Conservation (phyloP, 2,329 filamentous ascomycete genomes). For the Domatiomyces catenatus region DNA sequence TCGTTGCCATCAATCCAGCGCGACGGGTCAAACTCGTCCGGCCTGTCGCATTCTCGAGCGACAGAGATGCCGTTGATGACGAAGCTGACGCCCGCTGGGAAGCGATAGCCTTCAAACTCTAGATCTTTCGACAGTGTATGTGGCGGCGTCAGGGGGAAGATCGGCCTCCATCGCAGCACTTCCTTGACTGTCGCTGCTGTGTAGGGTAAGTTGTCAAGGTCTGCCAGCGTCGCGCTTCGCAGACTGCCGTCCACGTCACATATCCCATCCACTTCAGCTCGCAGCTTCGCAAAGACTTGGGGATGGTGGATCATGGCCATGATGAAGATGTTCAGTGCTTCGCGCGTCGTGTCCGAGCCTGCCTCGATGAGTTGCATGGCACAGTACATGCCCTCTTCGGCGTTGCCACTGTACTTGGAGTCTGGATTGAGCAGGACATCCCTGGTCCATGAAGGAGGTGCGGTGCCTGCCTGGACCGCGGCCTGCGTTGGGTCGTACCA, state of each 20-base stretch:
- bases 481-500: constrained; percentile 24
- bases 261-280: constrained; percentile 13
- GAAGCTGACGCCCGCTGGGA: constrained; percentile 21
- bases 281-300: constrained; percentile 15
- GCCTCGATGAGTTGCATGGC: constrained; percentile 28
- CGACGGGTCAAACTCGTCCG: constrained; percentile 22
- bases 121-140: constrained; percentile 17
- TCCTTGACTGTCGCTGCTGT: constrained; percentile 19
- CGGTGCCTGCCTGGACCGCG: constrained; percentile 18
- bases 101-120: constrained; percentile 19
- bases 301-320: constrained; percentile 19
- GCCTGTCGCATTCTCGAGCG: constrained; percentile 18
- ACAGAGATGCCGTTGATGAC: constrained; percentile 23
- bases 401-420: constrained; percentile 20
- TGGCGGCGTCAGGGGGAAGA: constrained; percentile 17
- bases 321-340: constrained; percentile 22
- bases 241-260: constrained; percentile 7
- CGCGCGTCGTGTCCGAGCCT: constrained; percentile 31
- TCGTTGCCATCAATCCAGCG: constrained; percentile 25
- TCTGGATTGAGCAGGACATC: constrained; percentile 22
- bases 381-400: constrained; percentile 29
- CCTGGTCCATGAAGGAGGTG: constrained; percentile 24
- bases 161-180: constrained; percentile 19
- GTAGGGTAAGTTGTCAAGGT: constrained; percentile 18
- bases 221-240: constrained; percentile 15